Evolutionary conservation across 1,284 basidiomycete genomes (phyloP).

Genomic region (Leccinum fallax): DNA sequence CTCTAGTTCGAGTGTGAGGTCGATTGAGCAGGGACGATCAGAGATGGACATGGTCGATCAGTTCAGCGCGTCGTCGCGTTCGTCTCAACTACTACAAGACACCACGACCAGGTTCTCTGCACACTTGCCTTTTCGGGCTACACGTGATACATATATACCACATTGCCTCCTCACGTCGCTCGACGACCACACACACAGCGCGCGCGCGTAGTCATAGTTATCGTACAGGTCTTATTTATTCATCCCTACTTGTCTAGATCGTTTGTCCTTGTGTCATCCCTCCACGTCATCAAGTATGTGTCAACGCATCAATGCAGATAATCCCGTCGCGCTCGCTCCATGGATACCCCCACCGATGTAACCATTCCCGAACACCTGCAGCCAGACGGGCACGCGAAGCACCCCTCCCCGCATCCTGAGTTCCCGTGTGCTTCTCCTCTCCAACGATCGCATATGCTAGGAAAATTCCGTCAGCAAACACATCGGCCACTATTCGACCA

Average conservation of each 20-base stretch:
- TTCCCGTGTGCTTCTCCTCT: constrained; percentile 94
- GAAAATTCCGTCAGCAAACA: constrained; percentile 16
- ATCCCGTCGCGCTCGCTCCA: constrained; percentile 92
- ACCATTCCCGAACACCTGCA: constrained; percentile 84
- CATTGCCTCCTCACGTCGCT: too few species aligned
- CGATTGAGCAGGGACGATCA: constrained; percentile 61
- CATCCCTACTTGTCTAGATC: constrained; percentile 15
- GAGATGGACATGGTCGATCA: constrained; percentile 13
- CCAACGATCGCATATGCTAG: constrained; percentile 89
- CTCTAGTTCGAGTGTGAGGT: constrained; percentile 76
- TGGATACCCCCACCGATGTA: constrained; percentile 94
- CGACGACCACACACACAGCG: background rate
- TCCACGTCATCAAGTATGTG: constrained; percentile 52
- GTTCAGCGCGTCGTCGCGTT: background rate
- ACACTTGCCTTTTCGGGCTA: constrained; percentile 11
- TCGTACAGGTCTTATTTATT: constrained; percentile 20
- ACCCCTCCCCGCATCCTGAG: constrained; percentile 79
- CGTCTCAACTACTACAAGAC: background rate
- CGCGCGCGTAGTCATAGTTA: background rate
- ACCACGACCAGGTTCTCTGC: background rate
- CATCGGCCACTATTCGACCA: background rate
- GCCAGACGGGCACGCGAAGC: constrained; percentile 82
- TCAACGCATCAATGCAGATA: constrained; percentile 84
- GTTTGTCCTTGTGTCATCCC: background rate
- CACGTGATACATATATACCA: constrained; percentile 22